phyloP scores from a whole-genome alignment of 2,329 filamentous ascomycete genomes.

The Hypoxylon sp. region DNA sequence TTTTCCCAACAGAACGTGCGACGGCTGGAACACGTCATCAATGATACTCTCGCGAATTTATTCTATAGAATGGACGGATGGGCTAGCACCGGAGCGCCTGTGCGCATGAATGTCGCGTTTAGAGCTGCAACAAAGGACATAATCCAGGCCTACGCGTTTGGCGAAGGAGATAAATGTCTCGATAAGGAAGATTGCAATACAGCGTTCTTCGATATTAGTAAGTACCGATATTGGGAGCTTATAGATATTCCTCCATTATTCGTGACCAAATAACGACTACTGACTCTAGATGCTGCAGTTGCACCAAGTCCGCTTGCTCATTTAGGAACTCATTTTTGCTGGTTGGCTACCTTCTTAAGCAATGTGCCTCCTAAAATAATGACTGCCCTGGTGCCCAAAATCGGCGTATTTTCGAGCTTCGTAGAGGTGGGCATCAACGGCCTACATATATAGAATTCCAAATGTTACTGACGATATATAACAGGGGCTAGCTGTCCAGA shows the following conservation, averaged over 20 bases:
- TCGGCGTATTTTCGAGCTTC: slow-evolving; percentile 37
- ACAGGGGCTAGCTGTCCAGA: slow-evolving; percentile 34
- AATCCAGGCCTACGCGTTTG: slow-evolving; percentile 47
- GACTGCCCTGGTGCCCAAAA: slow-evolving; percentile 37
- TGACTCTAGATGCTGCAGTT: slow-evolving; percentile 24
- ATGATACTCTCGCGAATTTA: slow-evolving; percentile 43
- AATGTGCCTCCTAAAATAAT: slow-evolving; percentile 47
- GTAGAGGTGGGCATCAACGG: slow-evolving; percentile 29
- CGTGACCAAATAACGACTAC: background rate
- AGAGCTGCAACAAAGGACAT: slow-evolving; percentile 47
- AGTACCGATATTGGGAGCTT: slow-evolving; percentile 2
- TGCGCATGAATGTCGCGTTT: slow-evolving; percentile 41
- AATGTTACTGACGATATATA: slow-evolving; percentile 4
- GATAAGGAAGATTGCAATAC: slow-evolving; percentile 52
- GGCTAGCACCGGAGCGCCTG: slow-evolving; percentile 33
- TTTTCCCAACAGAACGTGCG: slow-evolving; percentile 49
- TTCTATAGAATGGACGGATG: slow-evolving; percentile 46
- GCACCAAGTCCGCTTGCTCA: slow-evolving; percentile 39
- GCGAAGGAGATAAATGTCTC: slow-evolving; percentile 49
- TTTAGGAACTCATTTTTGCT: slow-evolving; percentile 46
- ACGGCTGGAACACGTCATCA: slow-evolving; percentile 45
- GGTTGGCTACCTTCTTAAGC: slow-evolving; percentile 42
- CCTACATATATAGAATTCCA: background rate
- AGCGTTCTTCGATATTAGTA: slow-evolving; percentile 48
- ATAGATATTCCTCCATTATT: background rate